Base-by-base conservation (phyloP, 1,284 basidiomycete genomes). In the Pascua sp. region DNA sequence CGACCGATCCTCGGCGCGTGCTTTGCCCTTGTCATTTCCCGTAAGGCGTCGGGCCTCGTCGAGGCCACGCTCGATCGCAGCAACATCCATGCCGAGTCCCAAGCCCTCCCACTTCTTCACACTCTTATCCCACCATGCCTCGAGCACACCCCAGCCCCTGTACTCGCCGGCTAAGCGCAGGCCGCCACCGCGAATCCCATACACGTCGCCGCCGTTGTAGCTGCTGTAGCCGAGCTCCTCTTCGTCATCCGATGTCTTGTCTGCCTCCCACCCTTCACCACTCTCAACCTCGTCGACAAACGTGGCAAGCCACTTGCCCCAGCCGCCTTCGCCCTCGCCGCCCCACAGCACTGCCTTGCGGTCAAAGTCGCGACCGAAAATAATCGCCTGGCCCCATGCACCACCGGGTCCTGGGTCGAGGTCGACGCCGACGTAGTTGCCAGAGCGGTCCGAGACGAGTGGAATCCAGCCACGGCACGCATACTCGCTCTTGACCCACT, bases 281-380 rank as follows among this genome's bases (percentile, higher is more conserved):
- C 80, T 85, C 79, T 98, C 95, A 32, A 98, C 77, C 61, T 98
- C 93, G 47, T 98, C 95, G 3, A 86, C 92, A 70, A 98, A 95
- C 49, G 81, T 82, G n/a, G 91, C 86, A 42, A 98, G 78, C 89
- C 93, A 98, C 68, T 87, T 87, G 40, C 90, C 95, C 95, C 96
- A 98, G 5, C 95, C 95, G 11, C 85, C 86, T 41, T 84, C 81
- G 15, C 94, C 93, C 62, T 98, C 93, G 7, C 92, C 93, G 56
- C 84, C 82, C 85, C 88, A 94, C 51, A 98, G 81, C 39, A 98
- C 95, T 43, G 97, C 90, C 76, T 98, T 98, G 24, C 92, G 90
- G 76, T 98, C 95, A 77, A 98, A 97, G 73, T 98, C 95, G 52
- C 95, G 84, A 12, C 95, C 95, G 76, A 98, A 98, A 49, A 98